These are phyloP conservation scores for Fusarium oxysporum DNA, from an alignment of 2,329 filamentous ascomycete species.

Conservation along the genomic window DNA sequence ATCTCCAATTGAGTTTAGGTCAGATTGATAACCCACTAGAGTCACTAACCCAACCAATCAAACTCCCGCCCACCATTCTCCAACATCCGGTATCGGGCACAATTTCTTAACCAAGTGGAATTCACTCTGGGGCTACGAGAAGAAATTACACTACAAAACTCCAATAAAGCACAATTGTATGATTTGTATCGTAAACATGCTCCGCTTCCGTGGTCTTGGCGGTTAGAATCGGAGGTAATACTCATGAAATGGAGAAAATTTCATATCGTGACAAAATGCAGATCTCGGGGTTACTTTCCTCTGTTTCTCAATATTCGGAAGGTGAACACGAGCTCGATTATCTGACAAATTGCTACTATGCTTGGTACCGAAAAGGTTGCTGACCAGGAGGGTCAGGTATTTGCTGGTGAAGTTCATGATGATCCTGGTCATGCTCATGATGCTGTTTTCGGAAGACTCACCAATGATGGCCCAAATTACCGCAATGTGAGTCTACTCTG, in stretches of 20 bases:
- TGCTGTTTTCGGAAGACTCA: slow-evolving; percentile 46
- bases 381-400: neutral
- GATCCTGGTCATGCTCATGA: slow-evolving; percentile 3
- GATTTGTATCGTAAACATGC: neutral
- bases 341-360: neutral
- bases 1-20: slow-evolving; percentile 4
- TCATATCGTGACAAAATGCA: neutral
- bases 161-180: neutral
- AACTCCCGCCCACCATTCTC: neutral
- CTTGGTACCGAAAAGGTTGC: neutral
- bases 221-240: neutral
- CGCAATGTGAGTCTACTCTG: slow-evolving; percentile 35
- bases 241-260: neutral
- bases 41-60: slow-evolving; percentile 1
- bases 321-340: neutral
- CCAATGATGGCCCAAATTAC: slow-evolving; percentile 45
- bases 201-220: slow-evolving; percentile 9
- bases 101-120: slow-evolving; percentile 4
- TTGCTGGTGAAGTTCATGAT: slow-evolving; percentile 5
- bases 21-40: neutral
- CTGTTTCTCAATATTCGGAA: neutral
- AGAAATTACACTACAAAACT: neutral
- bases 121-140: neutral
- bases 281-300: slow-evolving; percentile 8
- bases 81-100: slow-evolving; percentile 19